phyloP scores from a whole-genome alignment of 2,329 filamentous ascomycete species.

The Proliferodiscus dingleyae region DNA sequence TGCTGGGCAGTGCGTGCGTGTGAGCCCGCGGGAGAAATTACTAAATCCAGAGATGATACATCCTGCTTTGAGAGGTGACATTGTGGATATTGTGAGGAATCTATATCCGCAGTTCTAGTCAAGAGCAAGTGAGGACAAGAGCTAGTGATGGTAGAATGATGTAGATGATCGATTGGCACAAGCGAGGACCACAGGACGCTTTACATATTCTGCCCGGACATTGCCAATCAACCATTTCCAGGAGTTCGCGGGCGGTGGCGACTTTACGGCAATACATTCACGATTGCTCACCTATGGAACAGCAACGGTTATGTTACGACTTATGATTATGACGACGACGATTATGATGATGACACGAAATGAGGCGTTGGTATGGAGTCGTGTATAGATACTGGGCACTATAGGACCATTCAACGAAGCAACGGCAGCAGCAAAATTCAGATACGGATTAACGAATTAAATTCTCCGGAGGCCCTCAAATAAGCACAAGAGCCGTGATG shows the following conservation, averaged over 20 bases:
- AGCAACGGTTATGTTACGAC: neutral
- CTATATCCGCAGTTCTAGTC: slow-evolving; percentile 10
- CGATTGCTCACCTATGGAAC: neutral
- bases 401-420: too few species aligned
- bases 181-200: too few species aligned
- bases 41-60: slow-evolving; percentile 8
- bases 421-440: too few species aligned
- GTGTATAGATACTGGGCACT: too few species aligned
- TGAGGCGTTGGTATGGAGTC: neutral
- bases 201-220: neutral
- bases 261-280: neutral
- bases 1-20: slow-evolving; percentile 11
- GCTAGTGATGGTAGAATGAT: neutral
- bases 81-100: slow-evolving; percentile 9
- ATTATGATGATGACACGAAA: neutral
- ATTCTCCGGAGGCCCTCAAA: too few species aligned
- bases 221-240: neutral
- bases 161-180: neutral
- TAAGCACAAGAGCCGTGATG: too few species aligned
- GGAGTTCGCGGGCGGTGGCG: neutral
- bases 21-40: slow-evolving; percentile 4
- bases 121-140: neutral
- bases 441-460: too few species aligned
- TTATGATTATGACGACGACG: neutral
- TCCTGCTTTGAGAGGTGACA: slow-evolving; percentile 9